Conservation (phyloP, 2,329 filamentous ascomycete genomes). For the Dactylonectria macrodidyma region DNA sequence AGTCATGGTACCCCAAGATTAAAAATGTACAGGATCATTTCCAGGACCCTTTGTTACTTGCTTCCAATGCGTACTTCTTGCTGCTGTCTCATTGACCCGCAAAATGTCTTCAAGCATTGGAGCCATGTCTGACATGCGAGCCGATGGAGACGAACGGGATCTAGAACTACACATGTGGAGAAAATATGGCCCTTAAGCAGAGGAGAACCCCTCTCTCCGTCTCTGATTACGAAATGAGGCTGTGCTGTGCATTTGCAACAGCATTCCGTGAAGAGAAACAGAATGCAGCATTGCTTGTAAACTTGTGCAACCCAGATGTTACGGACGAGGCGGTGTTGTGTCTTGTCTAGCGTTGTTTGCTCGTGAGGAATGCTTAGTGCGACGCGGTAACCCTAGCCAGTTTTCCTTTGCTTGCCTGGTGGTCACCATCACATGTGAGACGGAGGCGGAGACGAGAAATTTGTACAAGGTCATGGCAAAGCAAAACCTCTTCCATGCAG, state of each 20-base stretch:
- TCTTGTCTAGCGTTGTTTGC: slow-evolving; percentile 11
- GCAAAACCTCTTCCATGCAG: neutral
- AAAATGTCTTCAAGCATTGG: slow-evolving; percentile 12
- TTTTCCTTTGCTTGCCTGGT: neutral
- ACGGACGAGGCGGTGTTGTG: slow-evolving; percentile 8
- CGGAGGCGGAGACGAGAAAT: slow-evolving; percentile 14
- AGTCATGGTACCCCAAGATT: slow-evolving; percentile 13
- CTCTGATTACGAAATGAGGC: slow-evolving; percentile 17
- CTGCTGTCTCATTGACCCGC: slow-evolving; percentile 9
- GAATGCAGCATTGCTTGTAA: neutral
- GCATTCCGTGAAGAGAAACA: slow-evolving; percentile 28
- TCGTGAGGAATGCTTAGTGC: slow-evolving; percentile 26
- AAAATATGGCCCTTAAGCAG: slow-evolving; percentile 25
- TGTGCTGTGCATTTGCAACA: slow-evolving; percentile 34
- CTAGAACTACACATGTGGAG: slow-evolving; percentile 39
- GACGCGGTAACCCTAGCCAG: slow-evolving; percentile 10
- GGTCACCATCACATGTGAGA: slow-evolving; percentile 20
- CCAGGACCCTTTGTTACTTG: neutral
- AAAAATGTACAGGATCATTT: slow-evolving; percentile 26
- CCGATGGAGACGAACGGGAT: slow-evolving; percentile 30
- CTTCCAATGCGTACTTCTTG: neutral
- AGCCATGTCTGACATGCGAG: slow-evolving; percentile 32
- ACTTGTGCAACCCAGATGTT: slow-evolving; percentile 26
- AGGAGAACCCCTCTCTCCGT: neutral
- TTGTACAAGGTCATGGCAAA: slow-evolving; percentile 15